Conservation (phyloP, 176 grass and related monocot genomes). For the Oryza glumipatula region DNA sequence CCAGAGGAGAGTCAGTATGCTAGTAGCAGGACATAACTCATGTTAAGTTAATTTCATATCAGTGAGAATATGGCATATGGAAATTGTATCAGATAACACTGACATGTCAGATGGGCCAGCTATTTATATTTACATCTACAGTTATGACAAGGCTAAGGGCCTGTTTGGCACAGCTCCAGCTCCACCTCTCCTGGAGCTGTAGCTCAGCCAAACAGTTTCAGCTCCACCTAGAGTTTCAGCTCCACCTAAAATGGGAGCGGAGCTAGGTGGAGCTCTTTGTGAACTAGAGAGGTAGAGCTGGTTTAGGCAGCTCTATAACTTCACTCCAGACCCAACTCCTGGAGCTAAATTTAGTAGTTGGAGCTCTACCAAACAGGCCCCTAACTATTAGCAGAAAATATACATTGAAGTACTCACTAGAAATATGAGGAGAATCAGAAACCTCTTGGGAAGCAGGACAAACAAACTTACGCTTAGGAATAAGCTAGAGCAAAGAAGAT, state of each 20-base stretch:
- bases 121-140: conserved; percentile 7
- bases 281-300: too few species aligned
- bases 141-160: background rate
- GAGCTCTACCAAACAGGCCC: too few species aligned
- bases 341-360: too few species aligned
- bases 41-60: conserved; percentile 14
- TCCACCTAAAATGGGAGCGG: too few species aligned
- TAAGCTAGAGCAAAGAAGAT: conserved; percentile 75
- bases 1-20: conserved; percentile 40
- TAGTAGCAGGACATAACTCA: conserved; percentile 37
- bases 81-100: background rate
- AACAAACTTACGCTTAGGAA: conserved; percentile 86
- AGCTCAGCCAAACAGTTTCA: too few species aligned
- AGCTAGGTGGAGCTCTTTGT: too few species aligned
- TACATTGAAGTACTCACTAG: background rate
- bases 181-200: too few species aligned
- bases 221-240: too few species aligned
- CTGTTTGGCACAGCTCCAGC: too few species aligned
- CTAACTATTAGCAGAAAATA: background rate
- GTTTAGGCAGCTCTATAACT: too few species aligned
- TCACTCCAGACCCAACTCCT: too few species aligned
- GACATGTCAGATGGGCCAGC: conserved; percentile 12
- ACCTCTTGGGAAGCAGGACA: conserved; percentile 34
- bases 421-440: conserved; percentile 1
- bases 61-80: conserved; percentile 11